Percentiles rank a stretch among this genome's conserved stretches.
Evolutionary conservation across 2,329 filamentous ascomycete genomes (phyloP).

Genomic region (Exophiala mesophila): DNA sequence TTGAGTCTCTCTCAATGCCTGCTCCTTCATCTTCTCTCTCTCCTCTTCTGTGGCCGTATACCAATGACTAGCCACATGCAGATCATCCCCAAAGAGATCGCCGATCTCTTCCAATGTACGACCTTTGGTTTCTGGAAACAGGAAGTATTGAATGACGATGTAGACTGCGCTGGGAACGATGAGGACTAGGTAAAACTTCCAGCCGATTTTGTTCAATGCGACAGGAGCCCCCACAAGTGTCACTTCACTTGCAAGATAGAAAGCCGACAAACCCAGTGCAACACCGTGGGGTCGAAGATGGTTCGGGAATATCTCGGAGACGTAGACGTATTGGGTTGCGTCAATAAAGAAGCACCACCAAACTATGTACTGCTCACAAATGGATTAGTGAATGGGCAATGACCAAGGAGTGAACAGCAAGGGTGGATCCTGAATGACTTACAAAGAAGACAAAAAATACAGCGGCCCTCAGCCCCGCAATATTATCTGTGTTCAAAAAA

Average conservation of each 20-base stretch:
- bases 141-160: constrained; percentile 31
- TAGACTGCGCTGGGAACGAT: constrained; percentile 25
- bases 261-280: constrained; percentile 19
- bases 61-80: constrained; percentile 28
- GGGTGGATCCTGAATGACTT: constrained; percentile 28
- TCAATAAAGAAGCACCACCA: constrained; percentile 42
- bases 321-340: constrained; percentile 20
- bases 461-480: constrained; percentile 33
- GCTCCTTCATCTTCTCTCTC: constrained; percentile 19
- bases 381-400: neutral
- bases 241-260: constrained; percentile 19
- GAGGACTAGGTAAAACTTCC: constrained; percentile 32
- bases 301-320: constrained; percentile 23
- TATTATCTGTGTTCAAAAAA: constrained; percentile 34
- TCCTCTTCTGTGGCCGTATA: constrained; percentile 29
- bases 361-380: constrained; percentile 30
- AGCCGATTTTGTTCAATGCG: constrained; percentile 32
- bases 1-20: constrained; percentile 15
- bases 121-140: constrained; percentile 31
- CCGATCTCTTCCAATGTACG: constrained; percentile 32
- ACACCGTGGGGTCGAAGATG: constrained; percentile 21
- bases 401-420: neutral
- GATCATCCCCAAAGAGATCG: constrained; percentile 27
- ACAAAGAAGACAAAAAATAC: constrained; percentile 41
- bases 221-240: constrained; percentile 26